Base-by-base conservation (phyloP, 495 filamentous ascomycete species). In the Talaromyces trachyspermus region DNA sequence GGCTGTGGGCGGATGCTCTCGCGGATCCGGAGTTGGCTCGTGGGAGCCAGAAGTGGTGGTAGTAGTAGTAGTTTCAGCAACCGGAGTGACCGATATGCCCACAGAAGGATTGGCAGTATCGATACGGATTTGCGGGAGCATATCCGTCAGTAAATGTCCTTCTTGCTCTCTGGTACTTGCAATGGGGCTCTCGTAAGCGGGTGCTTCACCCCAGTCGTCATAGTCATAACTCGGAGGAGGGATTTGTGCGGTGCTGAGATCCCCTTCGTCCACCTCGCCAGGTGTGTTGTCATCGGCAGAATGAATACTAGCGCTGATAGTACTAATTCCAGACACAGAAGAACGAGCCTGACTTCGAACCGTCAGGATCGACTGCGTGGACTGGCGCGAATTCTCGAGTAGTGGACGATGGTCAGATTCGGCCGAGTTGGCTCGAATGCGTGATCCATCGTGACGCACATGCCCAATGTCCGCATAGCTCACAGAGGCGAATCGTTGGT, bases 391-490 rank as follows among this genome's bases (percentile, higher is more conserved):
- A 49, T 85, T 80, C 17, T 78, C 80, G 4, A 95, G 70, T 2
- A 95, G 72, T 2, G 88, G 88, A 11, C 79, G 67, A 11, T 79
- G 68, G 56, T 95, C 86, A 29, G 84, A 87, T 50, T 91, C 88
- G 18, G 72, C 72, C 39, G 86, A 91, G 53, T 83, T 84, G 14
- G 87, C 87, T 32, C 92, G 81, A 45, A 98, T 63, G 11, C 92
- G 78, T 0, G 86, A 87, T 15, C 92, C 92, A 57, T 97, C 92
- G 51, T 90, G 89, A 38, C 89, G 74, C 7, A 87, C 89, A 40
- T 94, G 77, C 24, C 92, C 92, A 9, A 97, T 61, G 8, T 88
- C 84, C 4, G 81, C 88, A 57, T 98, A 98, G 48, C 79, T 81
- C 11, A 96, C 92, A 49, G 79, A 85, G 37, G 86, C 85, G 32